Conservation (phyloP, 1,284 basidiomycete species). For the Lentinula novae-zelandiae region DNA sequence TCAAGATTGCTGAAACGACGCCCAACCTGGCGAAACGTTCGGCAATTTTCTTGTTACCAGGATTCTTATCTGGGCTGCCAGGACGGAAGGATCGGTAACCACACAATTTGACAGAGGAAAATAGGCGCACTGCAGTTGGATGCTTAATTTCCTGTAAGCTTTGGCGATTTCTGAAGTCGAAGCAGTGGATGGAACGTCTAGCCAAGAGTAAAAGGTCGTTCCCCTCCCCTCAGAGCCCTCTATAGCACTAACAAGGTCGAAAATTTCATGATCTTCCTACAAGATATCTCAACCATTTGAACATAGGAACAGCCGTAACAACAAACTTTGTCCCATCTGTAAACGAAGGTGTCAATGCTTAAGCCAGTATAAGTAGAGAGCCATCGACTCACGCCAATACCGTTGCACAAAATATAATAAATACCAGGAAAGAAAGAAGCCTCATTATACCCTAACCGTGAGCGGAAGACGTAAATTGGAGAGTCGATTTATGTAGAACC, state of each 20-base stretch:
- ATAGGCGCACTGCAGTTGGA: conserved; percentile 74
- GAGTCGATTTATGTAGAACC: background rate
- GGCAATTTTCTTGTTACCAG: conserved; percentile 72
- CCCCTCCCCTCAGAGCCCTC: conserved; percentile 85
- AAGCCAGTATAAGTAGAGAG: background rate
- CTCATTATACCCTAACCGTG: conserved; percentile 32
- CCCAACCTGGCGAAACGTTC: conserved; percentile 87
- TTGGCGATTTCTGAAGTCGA: conserved; percentile 73
- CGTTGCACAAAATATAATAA: conserved; percentile 41
- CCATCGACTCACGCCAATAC: conserved; percentile 42
- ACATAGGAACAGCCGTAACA: background rate
- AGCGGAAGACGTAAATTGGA: background rate
- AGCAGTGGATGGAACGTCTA: conserved; percentile 71
- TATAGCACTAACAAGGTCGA: conserved; percentile 87
- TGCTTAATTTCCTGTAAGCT: conserved; percentile 87
- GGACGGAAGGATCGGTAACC: conserved; percentile 5
- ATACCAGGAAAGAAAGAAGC: conserved; percentile 32
- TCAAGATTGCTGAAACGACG: conserved; percentile 79
- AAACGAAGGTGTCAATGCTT: conserved; percentile 13
- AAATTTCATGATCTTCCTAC: conserved; percentile 92
- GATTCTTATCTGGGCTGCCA: conserved; percentile 89
- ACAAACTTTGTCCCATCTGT: conserved; percentile 62
- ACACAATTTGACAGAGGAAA: background rate
- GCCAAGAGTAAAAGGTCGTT: conserved; percentile 87
- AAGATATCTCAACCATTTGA: background rate